Evolutionary conservation across 306 rosid genomes (phyloP).

Genomic region (Alnus rubra): DNA sequence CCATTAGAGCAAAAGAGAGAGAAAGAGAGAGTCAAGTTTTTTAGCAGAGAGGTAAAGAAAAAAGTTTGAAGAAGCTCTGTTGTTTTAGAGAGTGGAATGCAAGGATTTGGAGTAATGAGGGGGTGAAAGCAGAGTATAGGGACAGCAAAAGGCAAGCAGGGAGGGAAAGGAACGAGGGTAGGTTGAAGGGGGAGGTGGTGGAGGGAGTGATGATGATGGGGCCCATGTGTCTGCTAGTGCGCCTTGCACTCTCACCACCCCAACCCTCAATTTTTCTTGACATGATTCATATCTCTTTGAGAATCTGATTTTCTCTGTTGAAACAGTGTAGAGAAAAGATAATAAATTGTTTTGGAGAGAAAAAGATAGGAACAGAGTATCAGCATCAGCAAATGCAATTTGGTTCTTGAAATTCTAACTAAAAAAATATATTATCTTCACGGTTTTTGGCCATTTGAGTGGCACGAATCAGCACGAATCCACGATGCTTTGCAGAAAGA

Average conservation of each 20-base stretch:
- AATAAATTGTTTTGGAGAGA: background rate
- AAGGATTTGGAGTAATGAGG: slow-evolving; percentile 1
- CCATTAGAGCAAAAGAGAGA: slow-evolving; percentile 26
- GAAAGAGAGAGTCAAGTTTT: slow-evolving; percentile 10
- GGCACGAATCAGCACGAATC: too few relatives aligned
- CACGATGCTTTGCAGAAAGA: background rate
- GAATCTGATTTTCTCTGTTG: slow-evolving; percentile 35
- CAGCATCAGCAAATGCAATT: background rate
- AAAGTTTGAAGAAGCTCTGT: background rate
- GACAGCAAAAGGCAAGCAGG: slow-evolving; percentile 20
- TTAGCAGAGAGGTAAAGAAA: background rate
- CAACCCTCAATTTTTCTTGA: slow-evolving; percentile 13
- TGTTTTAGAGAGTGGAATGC: background rate
- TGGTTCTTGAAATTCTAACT: background rate
- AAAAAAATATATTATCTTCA: background rate
- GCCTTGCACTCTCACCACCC: slow-evolving; percentile 42
- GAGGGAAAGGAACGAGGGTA: slow-evolving; percentile 3
- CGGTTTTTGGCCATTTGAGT: background rate
- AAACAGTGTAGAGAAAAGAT: background rate
- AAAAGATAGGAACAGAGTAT: background rate
- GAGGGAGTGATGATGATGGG: slow-evolving; percentile 57
- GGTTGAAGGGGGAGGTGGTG: slow-evolving; percentile 37
- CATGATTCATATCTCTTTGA: slow-evolving; percentile 34
- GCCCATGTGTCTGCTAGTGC: slow-evolving; percentile 62
- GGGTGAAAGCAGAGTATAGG: slow-evolving; percentile 23